A percentile compares a stretch with the other conserved stretches of the same genome.
phyloP scores from a whole-genome alignment of 768 basidiomycete species.

The Lentinus brumalis region DNA sequence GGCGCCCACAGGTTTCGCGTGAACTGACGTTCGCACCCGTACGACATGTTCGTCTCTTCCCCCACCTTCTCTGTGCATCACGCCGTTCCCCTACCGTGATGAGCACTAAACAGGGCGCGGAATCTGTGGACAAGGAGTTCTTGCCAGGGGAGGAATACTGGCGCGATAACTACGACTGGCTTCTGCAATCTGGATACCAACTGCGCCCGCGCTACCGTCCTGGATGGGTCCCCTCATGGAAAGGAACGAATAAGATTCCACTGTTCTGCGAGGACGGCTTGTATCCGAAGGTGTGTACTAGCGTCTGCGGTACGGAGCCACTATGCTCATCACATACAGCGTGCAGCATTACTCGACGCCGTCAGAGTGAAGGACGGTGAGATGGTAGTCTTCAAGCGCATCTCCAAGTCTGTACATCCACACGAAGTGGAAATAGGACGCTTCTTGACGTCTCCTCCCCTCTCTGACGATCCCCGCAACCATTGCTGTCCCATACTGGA shows the following conservation, averaged over 20 bases:
- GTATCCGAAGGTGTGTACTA: no score
- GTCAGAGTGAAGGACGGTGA: neutral
- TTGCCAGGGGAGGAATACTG: no score
- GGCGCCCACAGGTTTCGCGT: no score
- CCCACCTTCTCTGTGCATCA: no score
- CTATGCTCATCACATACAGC: no score
- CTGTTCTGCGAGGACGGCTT: neutral
- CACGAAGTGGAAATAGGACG: constrained; percentile 8
- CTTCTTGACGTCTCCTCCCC: neutral
- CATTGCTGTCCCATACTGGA: constrained; percentile 20
- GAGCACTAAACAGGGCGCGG: no score
- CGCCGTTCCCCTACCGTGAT: no score
- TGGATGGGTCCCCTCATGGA: neutral
- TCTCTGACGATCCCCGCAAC: constrained; percentile 15
- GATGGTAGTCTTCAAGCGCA: constrained; percentile 3
- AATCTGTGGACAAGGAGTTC: no score
- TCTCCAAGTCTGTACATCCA: neutral
- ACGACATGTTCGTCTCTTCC: no score
- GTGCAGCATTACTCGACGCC: constrained; percentile 22
- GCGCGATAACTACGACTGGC: neutral
- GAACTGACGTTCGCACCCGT: no score
- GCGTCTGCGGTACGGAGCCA: no score
- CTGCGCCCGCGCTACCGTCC: neutral
- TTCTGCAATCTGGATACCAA: neutral
- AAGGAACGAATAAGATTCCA: neutral